These are phyloP conservation scores for Scleromitrula shiraiana DNA, from an alignment of 2,329 filamentous ascomycete genomes.

Conservation along the genomic window DNA sequence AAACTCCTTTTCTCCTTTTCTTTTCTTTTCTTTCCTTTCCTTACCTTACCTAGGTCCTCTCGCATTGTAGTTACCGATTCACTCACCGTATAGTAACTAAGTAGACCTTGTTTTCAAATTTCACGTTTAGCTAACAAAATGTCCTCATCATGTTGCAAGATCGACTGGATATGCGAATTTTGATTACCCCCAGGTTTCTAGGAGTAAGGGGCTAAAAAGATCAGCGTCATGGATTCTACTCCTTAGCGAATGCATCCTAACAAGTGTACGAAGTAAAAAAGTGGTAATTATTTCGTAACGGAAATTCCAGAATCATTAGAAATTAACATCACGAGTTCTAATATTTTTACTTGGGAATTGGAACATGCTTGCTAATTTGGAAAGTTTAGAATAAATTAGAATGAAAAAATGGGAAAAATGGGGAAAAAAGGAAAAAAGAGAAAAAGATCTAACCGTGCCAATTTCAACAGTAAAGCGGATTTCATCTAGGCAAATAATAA, in stretches of 20 bases:
- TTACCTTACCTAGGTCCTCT: no score
- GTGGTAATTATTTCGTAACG: slow-evolving; percentile 6
- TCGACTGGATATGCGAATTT: slow-evolving; percentile 10
- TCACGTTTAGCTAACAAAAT: no score
- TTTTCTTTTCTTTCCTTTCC: no score
- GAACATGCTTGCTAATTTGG: not conserved
- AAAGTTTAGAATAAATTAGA: not conserved
- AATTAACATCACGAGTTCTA: slow-evolving; percentile 8
- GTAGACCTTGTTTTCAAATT: no score
- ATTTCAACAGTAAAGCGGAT: slow-evolving; percentile 2
- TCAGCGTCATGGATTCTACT: not conserved
- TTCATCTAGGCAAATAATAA: no score
- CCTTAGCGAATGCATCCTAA: not conserved
- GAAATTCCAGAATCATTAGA: no score
- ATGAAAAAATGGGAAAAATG: no score
- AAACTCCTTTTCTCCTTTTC: no score
- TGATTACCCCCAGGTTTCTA: slow-evolving; percentile 13
- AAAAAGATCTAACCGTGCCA: not conserved
- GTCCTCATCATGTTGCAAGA: slow-evolving; percentile 5
- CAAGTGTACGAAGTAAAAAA: no score
- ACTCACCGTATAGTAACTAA: no score
- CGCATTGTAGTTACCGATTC: no score
- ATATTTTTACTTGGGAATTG: no score
- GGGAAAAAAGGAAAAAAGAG: not conserved
- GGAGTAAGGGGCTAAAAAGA: not conserved